phyloP scores from a whole-genome alignment of 2,329 filamentous ascomycete species.

The Neonectria coccinea region DNA sequence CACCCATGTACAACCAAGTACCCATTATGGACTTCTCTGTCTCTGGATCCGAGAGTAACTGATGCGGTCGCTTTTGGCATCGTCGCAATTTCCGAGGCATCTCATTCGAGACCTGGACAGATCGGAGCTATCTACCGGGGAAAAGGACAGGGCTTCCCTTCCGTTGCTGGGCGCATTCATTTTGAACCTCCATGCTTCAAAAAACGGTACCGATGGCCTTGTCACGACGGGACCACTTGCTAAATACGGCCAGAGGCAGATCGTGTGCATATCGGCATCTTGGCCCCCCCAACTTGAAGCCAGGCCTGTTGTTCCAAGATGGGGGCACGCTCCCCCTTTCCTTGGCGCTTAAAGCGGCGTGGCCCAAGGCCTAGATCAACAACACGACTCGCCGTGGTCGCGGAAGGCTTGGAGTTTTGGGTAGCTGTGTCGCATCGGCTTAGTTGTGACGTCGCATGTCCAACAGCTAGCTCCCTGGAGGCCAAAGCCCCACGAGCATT shows the following conservation, averaged over 20 bases:
- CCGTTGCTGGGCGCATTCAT: background rate
- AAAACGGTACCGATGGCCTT: background rate
- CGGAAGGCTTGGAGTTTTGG: slow-evolving; percentile 6
- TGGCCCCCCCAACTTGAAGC: background rate
- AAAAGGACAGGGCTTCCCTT: background rate
- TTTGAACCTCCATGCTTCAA: background rate
- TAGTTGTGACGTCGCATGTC: slow-evolving; percentile 30
- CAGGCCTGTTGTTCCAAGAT: background rate
- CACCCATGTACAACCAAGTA: background rate
- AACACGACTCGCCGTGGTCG: slow-evolving; percentile 4
- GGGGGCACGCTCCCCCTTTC: background rate
- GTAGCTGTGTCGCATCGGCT: slow-evolving; percentile 12
- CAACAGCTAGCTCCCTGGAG: slow-evolving; percentile 1
- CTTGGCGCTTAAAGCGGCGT: slow-evolving; percentile 9
- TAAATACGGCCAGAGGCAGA: background rate
- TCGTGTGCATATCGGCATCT: background rate
- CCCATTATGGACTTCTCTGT: background rate
- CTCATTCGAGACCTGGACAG: background rate
- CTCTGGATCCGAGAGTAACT: background rate
- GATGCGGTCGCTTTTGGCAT: background rate
- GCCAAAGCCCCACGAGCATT: slow-evolving; percentile 9
- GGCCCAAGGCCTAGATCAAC: background rate
- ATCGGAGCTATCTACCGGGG: background rate
- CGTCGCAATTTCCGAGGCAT: background rate
- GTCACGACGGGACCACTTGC: background rate